Base-by-base conservation (phyloP, 257 asterid genomes). In the Plectranthus barbatus region DNA sequence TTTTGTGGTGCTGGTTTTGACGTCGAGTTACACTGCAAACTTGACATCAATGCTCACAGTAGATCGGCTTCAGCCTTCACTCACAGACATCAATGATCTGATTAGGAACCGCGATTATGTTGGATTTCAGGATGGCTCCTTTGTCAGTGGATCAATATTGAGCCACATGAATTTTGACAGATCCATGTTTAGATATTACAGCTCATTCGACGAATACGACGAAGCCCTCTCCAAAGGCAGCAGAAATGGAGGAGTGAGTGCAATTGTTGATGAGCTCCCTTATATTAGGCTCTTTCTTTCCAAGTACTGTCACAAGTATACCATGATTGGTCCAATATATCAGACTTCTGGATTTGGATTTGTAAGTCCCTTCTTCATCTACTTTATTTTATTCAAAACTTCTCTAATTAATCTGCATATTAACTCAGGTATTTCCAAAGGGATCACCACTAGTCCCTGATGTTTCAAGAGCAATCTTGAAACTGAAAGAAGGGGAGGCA, bases 371-470 rank as follows among this genome's bases (percentile, higher is more conserved):
- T 1, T 51, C n/a, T 18, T 10, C 14, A 48, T 44, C 56, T 65
- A 15, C 4, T 49, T 9, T 9, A 0, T 1, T 9, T 54, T 13
- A 53, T 21, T 6, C 5, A 31, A 55, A 15, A 57, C 13, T 5
- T 36, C 15, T 9, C 20, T 10, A 0, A 37, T 10, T 9, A 9
- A 40, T 40, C 9, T 11, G 29, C 29, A 23, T 1, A 23, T 2
- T 0, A 34, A 1, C 49, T 42, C 81, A 77, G 91, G 81, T 68
- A 24, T 81, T 84, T 60, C 70, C 62, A 6, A 76, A 68, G 73
- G 78, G 80, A 9, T 81, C 84, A 6, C 82, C 84, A 1, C 52
- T 78, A 49, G 77, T 76, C 6, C 51, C 81, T 40, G 78, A 81
- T 2, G 63, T 78, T 20, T 81, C 83, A 7, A 69, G 73, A 13